Conservation (phyloP, 2,329 filamentous ascomycete species). For the Colletotrichum sp. region DNA sequence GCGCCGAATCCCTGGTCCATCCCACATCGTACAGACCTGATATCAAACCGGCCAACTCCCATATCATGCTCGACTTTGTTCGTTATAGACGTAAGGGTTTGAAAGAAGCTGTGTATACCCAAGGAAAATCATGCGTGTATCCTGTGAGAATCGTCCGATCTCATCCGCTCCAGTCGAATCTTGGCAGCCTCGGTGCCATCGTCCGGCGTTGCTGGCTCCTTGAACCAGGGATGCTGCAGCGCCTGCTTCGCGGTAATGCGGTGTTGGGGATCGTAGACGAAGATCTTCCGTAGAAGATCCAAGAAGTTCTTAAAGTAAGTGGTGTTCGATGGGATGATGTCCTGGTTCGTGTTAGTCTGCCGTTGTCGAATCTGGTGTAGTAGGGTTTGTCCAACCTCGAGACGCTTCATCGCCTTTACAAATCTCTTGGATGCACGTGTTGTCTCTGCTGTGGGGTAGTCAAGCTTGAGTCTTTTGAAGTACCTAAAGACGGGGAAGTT, state of each 20-base stretch:
- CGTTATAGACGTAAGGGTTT: constrained; percentile 22
- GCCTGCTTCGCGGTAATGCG: constrained; percentile 72
- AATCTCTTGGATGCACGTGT: constrained; percentile 69
- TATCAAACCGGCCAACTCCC: constrained; percentile 23
- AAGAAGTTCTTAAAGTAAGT: constrained; percentile 67
- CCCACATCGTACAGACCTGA: constrained; percentile 21
- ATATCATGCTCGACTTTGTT: constrained; percentile 23
- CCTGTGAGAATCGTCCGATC: constrained; percentile 41
- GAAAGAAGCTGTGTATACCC: constrained; percentile 4
- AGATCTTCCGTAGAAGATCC: constrained; percentile 69
- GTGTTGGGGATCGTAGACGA: constrained; percentile 69
- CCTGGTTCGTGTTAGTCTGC: constrained; percentile 44
- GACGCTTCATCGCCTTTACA: constrained; percentile 74
- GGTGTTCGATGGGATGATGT: constrained; percentile 67
- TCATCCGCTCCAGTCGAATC: constrained; percentile 60
- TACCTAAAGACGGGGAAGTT: constrained; percentile 48
- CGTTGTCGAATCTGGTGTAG: neutral
- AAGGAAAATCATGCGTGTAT: constrained; percentile 16
- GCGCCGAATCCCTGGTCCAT: constrained; percentile 14
- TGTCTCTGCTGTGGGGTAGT: constrained; percentile 69
- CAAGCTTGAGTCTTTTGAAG: constrained; percentile 69
- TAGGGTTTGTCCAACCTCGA: constrained; percentile 55
- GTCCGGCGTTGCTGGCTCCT: constrained; percentile 65
- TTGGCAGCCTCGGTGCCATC: constrained; percentile 73
- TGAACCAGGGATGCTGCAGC: constrained; percentile 72